Evolutionary conservation across 106 monocot species (phyloP).

Genomic region (Platanthera guangdongensis): DNA sequence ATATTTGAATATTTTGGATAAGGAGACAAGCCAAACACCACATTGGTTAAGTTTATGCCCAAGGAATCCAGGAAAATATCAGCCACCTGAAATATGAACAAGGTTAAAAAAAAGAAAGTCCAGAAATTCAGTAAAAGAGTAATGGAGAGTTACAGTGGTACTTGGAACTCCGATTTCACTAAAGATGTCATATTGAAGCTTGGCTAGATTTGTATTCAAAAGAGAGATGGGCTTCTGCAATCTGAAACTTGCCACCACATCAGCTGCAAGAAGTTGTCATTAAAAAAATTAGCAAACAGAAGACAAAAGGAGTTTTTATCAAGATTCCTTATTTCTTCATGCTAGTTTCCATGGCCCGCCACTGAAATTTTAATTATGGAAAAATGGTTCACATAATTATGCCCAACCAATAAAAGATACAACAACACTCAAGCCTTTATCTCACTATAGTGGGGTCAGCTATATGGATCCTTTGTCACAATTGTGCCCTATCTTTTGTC

Average conservation of each 20-base stretch:
- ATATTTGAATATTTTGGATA: conserved; percentile 57
- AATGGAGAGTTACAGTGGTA: conserved; percentile 45
- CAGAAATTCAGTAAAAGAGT: background rate
- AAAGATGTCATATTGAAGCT: conserved; percentile 77
- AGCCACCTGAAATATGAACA: conserved; percentile 35
- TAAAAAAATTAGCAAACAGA: conserved; percentile 6
- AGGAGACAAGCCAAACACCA: conserved; percentile 78
- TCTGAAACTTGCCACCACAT: conserved; percentile 78
- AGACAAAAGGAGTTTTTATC: background rate
- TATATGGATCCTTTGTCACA: too few species aligned
- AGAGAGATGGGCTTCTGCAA: conserved; percentile 48
- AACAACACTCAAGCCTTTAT: too few species aligned
- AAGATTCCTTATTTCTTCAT: background rate
- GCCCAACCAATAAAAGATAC: background rate
- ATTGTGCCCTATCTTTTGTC: too few species aligned
- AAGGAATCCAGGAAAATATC: conserved; percentile 41
- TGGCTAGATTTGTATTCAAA: conserved; percentile 40
- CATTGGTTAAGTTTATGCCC: conserved; percentile 68
- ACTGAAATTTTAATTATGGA: background rate
- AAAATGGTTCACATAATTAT: background rate
- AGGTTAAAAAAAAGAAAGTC: conserved; percentile 7
- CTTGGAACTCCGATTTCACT: conserved; percentile 75
- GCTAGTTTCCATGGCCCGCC: background rate
- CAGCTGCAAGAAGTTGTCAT: conserved; percentile 28
- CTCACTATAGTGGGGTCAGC: too few species aligned